These are phyloP conservation scores for Fusarium tupiense DNA, from an alignment of 2,329 filamentous ascomycete species.

Conservation along the genomic window DNA sequence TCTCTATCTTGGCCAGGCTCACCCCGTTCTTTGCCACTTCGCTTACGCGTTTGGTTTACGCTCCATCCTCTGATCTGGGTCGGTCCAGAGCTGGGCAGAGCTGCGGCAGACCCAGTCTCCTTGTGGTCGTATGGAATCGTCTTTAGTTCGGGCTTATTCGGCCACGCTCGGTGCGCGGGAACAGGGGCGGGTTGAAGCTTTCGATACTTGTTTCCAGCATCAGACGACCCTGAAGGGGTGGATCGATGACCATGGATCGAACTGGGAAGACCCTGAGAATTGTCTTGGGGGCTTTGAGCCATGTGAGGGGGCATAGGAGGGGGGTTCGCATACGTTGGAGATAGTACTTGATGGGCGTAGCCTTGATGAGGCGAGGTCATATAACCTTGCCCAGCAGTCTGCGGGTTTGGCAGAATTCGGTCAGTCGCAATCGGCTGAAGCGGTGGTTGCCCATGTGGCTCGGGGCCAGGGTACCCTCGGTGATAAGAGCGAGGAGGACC, in stretches of 20 bases:
- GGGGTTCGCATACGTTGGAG: conserved; percentile 50
- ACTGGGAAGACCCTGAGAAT: conserved; percentile 44
- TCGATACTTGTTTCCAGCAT: conserved; percentile 60
- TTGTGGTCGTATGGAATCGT: conserved; percentile 70
- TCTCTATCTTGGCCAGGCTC: conserved; percentile 49
- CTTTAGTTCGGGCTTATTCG: conserved; percentile 62
- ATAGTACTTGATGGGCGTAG: conserved; percentile 48
- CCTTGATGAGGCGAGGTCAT: conserved; percentile 48
- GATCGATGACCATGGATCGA: conserved; percentile 50
- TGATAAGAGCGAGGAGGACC: conserved; percentile 46
- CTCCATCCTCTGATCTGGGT: conserved; percentile 68
- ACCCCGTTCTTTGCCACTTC: conserved; percentile 49
- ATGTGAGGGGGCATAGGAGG: conserved; percentile 44
- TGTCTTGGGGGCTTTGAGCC: conserved; percentile 50
- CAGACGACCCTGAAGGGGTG: conserved; percentile 51
- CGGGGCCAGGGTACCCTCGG: conserved; percentile 45
- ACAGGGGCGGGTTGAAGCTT: conserved; percentile 68
- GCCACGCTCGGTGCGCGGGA: conserved; percentile 60
- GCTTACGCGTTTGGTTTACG: conserved; percentile 53
- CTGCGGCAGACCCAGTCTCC: conserved; percentile 64
- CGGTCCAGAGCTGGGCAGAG: conserved; percentile 64
- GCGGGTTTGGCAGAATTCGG: conserved; percentile 49
- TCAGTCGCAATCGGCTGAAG: conserved; percentile 46
- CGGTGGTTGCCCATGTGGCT: conserved; percentile 41
- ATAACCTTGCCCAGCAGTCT: conserved; percentile 45